Evolutionary conservation across 2,329 filamentous ascomycete species (phyloP).

Genomic region (Penicillium sp.): DNA sequence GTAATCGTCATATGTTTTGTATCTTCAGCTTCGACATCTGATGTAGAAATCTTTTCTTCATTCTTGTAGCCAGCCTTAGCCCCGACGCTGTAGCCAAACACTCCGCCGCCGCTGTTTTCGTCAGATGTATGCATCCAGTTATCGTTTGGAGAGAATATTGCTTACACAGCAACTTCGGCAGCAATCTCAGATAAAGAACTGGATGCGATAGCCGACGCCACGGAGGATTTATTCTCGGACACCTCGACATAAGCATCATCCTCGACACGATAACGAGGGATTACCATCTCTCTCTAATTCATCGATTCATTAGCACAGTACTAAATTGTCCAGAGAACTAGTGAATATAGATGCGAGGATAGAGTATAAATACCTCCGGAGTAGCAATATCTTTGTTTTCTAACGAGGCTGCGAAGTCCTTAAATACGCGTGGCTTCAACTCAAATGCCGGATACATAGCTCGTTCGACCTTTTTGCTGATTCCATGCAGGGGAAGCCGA

Average conservation of each 20-base stretch:
- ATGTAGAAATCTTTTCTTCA: constrained; percentile 4
- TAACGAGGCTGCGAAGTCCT: no score
- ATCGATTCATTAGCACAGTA: no score
- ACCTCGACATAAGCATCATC: constrained; percentile 23
- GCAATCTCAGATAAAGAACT: constrained; percentile 21
- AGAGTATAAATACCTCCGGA: no score
- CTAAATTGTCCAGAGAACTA: no score
- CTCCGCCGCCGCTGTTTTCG: constrained; percentile 8
- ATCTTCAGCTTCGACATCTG: not conserved
- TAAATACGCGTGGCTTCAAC: no score
- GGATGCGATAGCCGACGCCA: constrained; percentile 11
- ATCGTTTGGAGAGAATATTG: not conserved
- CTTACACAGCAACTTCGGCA: constrained; percentile 14
- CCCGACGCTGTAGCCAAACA: constrained; percentile 9
- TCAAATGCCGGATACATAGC: no score
- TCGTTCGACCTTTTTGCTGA: no score
- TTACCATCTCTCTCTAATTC: not conserved
- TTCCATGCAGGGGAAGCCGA: no score
- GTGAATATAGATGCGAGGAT: no score
- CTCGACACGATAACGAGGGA: constrained; percentile 6
- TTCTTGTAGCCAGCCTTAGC: constrained; percentile 13
- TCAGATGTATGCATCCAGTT: not conserved
- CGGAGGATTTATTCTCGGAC: constrained; percentile 13
- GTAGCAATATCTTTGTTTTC: no score
- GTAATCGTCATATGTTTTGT: constrained; percentile 16